Evolutionary conservation across 257 asterid genomes (phyloP), one percentile per base, ranked within the genome.

Genomic region (Salvia splendens): DNA sequence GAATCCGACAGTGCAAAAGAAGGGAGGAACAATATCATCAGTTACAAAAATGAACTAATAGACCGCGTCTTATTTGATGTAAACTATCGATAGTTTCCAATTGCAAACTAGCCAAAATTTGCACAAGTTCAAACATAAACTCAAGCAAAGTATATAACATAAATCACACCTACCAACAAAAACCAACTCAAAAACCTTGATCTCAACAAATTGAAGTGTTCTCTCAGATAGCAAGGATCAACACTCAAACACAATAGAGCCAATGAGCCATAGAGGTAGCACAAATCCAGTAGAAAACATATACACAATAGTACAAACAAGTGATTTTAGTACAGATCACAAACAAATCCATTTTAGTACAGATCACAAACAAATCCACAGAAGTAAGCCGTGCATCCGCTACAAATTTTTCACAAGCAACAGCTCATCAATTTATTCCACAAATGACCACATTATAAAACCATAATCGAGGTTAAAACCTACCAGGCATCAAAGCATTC

Each of bases 401-500:
- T 20, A 20, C 24, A 10, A 2, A 0, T 3, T 54, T 48, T 12
- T 17, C 5, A 46, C 5, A 52, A 36, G 55, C 36, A 24, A 24
- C 30, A 24, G 30, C 30, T 24, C 30, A 24, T 24, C 30, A 24
- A 24, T 0, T 24, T 24, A 24, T 24, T 24, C 30, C 30, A 24
- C 30, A 24, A 24, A 24, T 24, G 30, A 56, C 45, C 12, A 16
- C 32, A 48, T 7, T 14, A 49, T 43, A 48, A 32, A 42, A 12
- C 8, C 40, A 20, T 8, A 42, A 41, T 40, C 24, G 45, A 36
- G 16, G 32, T 36, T 36, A 17, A 35, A 56, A 78, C 95, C 20
- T 40, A 94, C 99, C 97, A 68, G 97, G 97, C 96, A 94, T 94
- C 58, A 94, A 83, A 15, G 97, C 97, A 73, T 94, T 94, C 79